Base-by-base conservation (phyloP, 371 early-diverging fungal genomes). In the Rhizomucor pusillus region DNA sequence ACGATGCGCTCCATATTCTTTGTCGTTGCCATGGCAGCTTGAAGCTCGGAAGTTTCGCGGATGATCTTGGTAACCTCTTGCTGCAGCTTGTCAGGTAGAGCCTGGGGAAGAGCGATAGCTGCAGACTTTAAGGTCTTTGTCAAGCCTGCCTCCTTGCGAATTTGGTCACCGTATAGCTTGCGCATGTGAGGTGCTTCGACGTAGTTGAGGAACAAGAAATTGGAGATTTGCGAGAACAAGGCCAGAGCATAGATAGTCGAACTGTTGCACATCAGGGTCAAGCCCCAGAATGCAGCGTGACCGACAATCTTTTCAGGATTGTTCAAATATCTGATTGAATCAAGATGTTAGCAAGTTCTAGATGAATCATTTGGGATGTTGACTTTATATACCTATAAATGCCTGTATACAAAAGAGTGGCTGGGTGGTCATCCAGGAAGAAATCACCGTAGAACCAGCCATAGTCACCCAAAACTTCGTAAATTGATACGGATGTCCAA, bases 391-490 rank as follows among this genome's bases (percentile, higher is more conserved):
- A 88, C 65, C 90, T 80, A 66, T 93, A 94, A 43, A 93, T 87
- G 35, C 94, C 94, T 20, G 86, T 90, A 65, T 92, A 90, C 48
- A 84, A 73, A 5, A 91, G 76, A 44, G 82, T 67, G 25, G 60
- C 59, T 39, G 77, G 80, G 9, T 82, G 76, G 33, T 81, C 84
- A 43, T 90, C 88, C 33, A 93, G 78, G 66, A 93, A 93, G 20
- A 91, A 91, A 56, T 91, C 93, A 22, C 88, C 91, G 70, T 90
- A 91, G 65, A 92, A 86, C 93, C 94, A 97, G 2, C 96, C 96
- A 67, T 89, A 91, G 57, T 92, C 91, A n/a, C 97, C 96, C 40
- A 95, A 78, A 14, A 87, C 92, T 63, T 93, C 90, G 73, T 88
- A 94, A n/a, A 92, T 89, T 0, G 93, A 90, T 9, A 84, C 71